A percentile compares a stretch with the other conserved stretches of the same genome.
Conservation (phyloP, 139 green algal genomes). For the Chloropicon primus region DNA sequence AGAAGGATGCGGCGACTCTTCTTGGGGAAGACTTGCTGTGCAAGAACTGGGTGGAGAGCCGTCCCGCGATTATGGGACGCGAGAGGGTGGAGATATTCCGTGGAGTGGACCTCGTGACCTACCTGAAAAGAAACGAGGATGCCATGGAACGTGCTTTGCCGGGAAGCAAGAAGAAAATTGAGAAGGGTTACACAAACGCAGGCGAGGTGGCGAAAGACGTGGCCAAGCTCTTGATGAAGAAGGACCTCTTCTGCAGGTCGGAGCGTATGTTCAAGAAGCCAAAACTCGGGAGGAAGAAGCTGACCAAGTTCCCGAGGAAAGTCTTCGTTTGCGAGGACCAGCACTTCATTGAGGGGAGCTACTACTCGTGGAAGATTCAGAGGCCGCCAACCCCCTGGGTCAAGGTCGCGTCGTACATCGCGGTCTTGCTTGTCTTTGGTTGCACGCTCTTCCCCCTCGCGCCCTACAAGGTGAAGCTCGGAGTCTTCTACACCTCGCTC, state of each 20-base stretch:
- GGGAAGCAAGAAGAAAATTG: neutral
- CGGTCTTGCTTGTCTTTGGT: neutral
- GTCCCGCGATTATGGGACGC: neutral
- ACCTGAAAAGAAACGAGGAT: neutral
- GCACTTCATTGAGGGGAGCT: neutral
- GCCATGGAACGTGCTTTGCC: neutral
- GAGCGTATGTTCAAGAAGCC: neutral
- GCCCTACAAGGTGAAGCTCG: neutral
- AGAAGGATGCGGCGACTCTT: neutral
- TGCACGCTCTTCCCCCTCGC: neutral
- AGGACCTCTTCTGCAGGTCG: neutral
- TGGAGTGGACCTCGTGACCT: neutral
- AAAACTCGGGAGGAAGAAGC: neutral
- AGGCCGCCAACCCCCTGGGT: neutral
- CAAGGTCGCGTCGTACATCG: neutral
- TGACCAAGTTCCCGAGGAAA: neutral
- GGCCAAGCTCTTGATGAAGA: neutral
- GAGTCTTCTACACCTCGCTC: neutral
- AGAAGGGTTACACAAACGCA: no score
- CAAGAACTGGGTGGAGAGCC: neutral
- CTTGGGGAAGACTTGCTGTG: neutral
- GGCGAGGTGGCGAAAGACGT: neutral
- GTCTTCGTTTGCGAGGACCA: neutral
- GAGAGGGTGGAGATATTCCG: neutral
- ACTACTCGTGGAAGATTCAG: neutral